These are phyloP conservation scores for Cymbopogon flexuosus DNA, from an alignment of 202 grass and related monocot genomes.

Conservation along the genomic window DNA sequence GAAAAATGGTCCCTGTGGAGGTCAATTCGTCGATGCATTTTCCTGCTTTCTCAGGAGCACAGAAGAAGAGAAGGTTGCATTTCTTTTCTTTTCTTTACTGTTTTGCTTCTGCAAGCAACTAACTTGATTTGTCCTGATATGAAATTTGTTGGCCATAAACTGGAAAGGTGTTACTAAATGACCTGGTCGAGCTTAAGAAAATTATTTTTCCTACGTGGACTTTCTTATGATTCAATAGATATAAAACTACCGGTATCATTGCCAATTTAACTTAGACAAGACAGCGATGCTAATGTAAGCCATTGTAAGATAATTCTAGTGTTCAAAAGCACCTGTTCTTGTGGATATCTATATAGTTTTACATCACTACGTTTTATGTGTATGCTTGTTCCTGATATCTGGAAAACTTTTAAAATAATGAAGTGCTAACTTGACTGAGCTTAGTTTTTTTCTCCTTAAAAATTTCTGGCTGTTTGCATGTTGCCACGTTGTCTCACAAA, in stretches of 20 bases:
- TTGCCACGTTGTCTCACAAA: neutral
- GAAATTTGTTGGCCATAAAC: conserved; percentile 17
- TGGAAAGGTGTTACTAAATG: neutral
- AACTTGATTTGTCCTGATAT: neutral
- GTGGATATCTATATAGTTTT: neutral
- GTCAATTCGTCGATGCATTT: conserved; percentile 70
- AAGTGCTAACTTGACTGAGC: neutral
- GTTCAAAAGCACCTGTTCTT: neutral
- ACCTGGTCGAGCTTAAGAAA: neutral
- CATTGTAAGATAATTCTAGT: neutral
- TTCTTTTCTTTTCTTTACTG: conserved; percentile 3
- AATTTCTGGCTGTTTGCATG: neutral
- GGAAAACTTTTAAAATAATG: neutral
- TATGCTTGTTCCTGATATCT: neutral
- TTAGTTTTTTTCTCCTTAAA: neutral
- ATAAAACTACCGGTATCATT: neutral
- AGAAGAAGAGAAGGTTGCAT: conserved; percentile 71
- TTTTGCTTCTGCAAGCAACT: neutral
- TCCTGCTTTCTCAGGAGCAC: conserved; percentile 82
- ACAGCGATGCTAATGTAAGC: neutral
- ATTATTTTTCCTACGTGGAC: neutral
- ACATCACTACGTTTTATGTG: neutral
- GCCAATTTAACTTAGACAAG: neutral
- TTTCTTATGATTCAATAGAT: neutral
- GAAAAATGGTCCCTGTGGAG: conserved; percentile 82